phyloP scores from a whole-genome alignment of 1,284 basidiomycete species.

The Limonomyces culmigenus region DNA sequence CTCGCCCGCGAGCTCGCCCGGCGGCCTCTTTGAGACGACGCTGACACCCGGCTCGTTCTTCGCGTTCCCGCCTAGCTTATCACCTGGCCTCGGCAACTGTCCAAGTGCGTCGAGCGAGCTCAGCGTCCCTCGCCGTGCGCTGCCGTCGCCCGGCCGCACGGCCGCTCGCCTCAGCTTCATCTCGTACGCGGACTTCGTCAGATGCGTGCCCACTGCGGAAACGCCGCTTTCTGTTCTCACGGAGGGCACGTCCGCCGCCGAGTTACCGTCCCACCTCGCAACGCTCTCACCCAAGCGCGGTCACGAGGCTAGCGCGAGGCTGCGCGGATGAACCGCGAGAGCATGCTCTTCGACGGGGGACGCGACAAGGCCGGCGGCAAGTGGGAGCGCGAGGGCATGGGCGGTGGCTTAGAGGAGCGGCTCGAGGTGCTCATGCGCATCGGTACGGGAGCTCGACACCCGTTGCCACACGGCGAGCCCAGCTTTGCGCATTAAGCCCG shows the following conservation, averaged over 20 bases:
- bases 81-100: background rate
- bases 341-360: slow-evolving; percentile 14
- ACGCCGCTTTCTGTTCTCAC: slow-evolving; percentile 60
- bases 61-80: background rate
- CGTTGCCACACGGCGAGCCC: too few relatives aligned
- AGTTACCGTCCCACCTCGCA: slow-evolving; percentile 51
- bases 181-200: slow-evolving; percentile 69
- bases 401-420: slow-evolving; percentile 64
- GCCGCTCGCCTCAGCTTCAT: slow-evolving; percentile 69
- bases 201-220: slow-evolving; percentile 56
- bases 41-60: slow-evolving; percentile 8
- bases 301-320: slow-evolving; percentile 11
- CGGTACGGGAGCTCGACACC: too few relatives aligned
- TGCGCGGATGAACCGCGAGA: slow-evolving; percentile 17
- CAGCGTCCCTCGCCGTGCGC: too few relatives aligned
- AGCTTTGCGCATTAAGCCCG: too few relatives aligned
- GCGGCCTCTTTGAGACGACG: slow-evolving; percentile 9
- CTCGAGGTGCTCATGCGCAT: slow-evolving; percentile 45
- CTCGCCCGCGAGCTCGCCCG: slow-evolving; percentile 20
- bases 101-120: too few relatives aligned
- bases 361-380: slow-evolving; percentile 52
- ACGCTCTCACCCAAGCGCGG: slow-evolving; percentile 16
- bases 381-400: slow-evolving; percentile 72
- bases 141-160: slow-evolving; percentile 32
- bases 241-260: slow-evolving; percentile 26